phyloP scores from a whole-genome alignment of 208 protist genomes.

The Wallacemonas sp. region DNA sequence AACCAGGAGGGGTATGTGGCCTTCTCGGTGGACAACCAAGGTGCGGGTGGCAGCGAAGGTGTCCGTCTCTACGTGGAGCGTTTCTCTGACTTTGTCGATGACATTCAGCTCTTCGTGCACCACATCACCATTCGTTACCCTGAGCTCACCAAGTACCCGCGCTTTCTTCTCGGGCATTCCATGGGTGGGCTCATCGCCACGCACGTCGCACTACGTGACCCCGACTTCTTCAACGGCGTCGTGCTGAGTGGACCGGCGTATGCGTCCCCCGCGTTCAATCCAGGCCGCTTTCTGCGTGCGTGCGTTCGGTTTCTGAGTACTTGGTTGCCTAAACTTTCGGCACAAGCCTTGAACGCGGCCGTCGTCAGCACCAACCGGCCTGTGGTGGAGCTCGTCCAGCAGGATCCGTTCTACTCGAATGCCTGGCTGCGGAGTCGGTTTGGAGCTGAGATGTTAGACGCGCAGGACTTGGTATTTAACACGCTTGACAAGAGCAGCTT shows the following conservation, averaged over 20 bases:
- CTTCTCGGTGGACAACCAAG: slow-evolving; percentile 79
- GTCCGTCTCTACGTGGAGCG: slow-evolving; percentile 65
- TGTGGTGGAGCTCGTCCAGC: slow-evolving; percentile 52
- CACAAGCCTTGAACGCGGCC: slow-evolving; percentile 26
- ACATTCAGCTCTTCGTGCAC: slow-evolving; percentile 53
- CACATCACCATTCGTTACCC: slow-evolving; percentile 35
- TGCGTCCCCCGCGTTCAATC: slow-evolving; percentile 12
- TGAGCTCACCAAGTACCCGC: slow-evolving; percentile 35
- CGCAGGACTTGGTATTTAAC: slow-evolving; percentile 35
- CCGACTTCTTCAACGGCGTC: slow-evolving; percentile 32
- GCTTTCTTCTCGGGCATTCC: slow-evolving; percentile 74
- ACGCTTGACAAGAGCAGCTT: slow-evolving; percentile 33
- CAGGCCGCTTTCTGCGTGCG: slow-evolving; percentile 15
- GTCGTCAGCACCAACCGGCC: slow-evolving; percentile 43
- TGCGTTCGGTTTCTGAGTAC: slow-evolving; percentile 26
- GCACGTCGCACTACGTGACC: slow-evolving; percentile 48
- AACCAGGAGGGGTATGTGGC: slow-evolving; percentile 49
- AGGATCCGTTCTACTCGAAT: slow-evolving; percentile 59
- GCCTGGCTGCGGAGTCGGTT: slow-evolving; percentile 48
- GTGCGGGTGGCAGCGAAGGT: slow-evolving; percentile 72
- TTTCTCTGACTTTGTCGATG: slow-evolving; percentile 76
- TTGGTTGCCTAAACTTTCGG: slow-evolving; percentile 48
- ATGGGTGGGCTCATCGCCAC: slow-evolving; percentile 76
- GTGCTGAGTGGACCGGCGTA: slow-evolving; percentile 68
- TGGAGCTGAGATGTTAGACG: slow-evolving; percentile 39